Conservation (phyloP, 164 flowering plant species). For the Nymphaea colorata region DNA sequence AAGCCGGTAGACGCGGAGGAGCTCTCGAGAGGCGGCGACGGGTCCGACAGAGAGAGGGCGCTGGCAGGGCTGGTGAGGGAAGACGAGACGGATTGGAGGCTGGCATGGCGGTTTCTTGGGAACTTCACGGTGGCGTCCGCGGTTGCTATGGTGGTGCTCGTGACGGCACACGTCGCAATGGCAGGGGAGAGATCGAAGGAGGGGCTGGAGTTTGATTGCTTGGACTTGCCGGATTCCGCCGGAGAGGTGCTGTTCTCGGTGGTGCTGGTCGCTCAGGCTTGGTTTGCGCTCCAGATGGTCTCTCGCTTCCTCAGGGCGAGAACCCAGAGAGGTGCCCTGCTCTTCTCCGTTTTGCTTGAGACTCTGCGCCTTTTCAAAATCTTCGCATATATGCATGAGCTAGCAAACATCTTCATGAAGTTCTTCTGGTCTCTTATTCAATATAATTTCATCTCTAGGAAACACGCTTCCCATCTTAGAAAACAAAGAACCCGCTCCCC, state of each 20-base stretch:
- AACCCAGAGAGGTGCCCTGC: constrained; percentile 48
- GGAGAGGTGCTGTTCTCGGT: constrained; percentile 78
- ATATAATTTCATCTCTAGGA: no score
- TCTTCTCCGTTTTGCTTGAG: not conserved
- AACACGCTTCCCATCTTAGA: no score
- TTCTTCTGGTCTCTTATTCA: no score
- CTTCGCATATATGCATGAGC: no score
- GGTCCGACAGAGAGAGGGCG: constrained; percentile 57
- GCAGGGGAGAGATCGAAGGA: constrained; percentile 52
- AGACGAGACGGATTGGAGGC: constrained; percentile 66
- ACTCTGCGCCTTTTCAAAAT: no score
- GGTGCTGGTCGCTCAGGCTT: constrained; percentile 66
- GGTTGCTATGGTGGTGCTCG: constrained; percentile 50
- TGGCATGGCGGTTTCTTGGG: constrained; percentile 64
- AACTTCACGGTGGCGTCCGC: constrained; percentile 72
- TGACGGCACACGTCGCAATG: constrained; percentile 54
- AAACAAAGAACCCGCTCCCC: no score
- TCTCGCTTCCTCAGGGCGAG: constrained; percentile 90
- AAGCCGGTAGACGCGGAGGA: constrained; percentile 41
- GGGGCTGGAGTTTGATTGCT: constrained; percentile 89
- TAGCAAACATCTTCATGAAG: no score
- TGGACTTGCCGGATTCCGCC: constrained; percentile 92
- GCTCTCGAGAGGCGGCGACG: constrained; percentile 15
- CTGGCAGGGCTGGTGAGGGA: constrained; percentile 75
- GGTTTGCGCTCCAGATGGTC: constrained; percentile 50